Evolutionary conservation across 768 basidiomycete genomes (phyloP), one percentile per base, ranked within the genome.

Genomic region (Mrakia blollopis): DNA sequence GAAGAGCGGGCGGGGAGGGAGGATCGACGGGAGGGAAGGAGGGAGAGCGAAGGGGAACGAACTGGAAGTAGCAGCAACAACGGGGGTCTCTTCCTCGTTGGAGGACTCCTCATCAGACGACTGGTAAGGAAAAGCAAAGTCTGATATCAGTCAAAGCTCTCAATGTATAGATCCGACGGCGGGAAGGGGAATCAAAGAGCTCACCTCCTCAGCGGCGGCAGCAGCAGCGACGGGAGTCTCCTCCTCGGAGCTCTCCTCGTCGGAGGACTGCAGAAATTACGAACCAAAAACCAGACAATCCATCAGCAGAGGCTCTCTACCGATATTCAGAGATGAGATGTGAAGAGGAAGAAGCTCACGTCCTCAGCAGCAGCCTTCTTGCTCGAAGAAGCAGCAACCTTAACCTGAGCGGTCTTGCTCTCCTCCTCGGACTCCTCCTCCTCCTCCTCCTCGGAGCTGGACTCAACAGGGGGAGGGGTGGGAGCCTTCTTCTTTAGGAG

Each of bases 391-490:
- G 57, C 23, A 39, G 54, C 61, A 32, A 44, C 30, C 73, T 74
- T 67, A 21, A 37, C 44, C 54, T 52, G 60, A 32, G 37, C 72
- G 32, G 77, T 80, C n/a, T 81, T 77, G 32, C 63, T 60, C n/a
- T 80, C 80, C 70, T 80, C 78, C 35, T 80, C 61, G 23, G 77
- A 78, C 57, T 44, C 60, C 61, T 35, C 37, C 60, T 71, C n/a
- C n/a, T n/a, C 52, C 5, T 70, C 75, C 30, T 72, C 47, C 21
- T 61, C 61, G 11, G 74, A 72, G 52, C 70, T 30, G 80, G 80
- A 16, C 80, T 80, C 50, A 81, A 80, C 63, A 80, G 30, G 80
- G 79, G 84, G 80, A 76, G 62, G 81, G 79, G 72, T 81, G 80
- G 35, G 79, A 35, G 62, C 60, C 39, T 41, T 81, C 80, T n/a